These are phyloP conservation scores for Ceratocystiopsis sp. DNA, from an alignment of 2,329 filamentous ascomycete genomes.

Conservation along the genomic window DNA sequence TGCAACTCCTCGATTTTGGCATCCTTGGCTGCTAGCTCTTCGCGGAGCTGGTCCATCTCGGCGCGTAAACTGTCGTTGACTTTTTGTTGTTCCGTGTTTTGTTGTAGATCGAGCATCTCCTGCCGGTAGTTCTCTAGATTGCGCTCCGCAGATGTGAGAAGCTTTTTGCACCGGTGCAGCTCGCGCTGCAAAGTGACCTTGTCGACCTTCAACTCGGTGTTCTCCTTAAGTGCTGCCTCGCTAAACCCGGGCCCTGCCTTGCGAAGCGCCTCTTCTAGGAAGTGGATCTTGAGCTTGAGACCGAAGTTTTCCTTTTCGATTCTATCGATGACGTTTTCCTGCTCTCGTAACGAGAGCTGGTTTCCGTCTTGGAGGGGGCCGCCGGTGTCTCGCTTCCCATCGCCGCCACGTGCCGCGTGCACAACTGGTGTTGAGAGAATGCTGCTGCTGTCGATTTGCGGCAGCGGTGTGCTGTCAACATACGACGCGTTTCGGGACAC, in stretches of 20 bases:
- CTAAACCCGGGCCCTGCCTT: conserved; percentile 84
- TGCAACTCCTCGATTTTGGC: conserved; percentile 44
- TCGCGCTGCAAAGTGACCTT: conserved; percentile 81
- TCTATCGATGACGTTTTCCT: conserved; percentile 87
- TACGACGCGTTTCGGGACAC: conserved; percentile 48
- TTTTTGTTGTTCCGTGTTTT: conserved; percentile 62
- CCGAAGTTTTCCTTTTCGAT: conserved; percentile 98
- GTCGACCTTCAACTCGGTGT: conserved; percentile 89
- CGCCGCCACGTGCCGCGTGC: conserved; percentile 39
- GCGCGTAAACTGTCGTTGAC: conserved; percentile 51
- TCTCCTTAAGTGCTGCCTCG: conserved; percentile 77
- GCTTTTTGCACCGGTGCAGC: conserved; percentile 71
- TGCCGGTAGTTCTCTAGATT: conserved; percentile 72
- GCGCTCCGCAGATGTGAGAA: conserved; percentile 62
- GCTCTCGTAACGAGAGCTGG: conserved; percentile 78
- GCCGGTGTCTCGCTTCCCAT: conserved; percentile 31
- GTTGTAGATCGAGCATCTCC: conserved; percentile 68
- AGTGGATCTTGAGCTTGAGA: conserved; percentile 92
- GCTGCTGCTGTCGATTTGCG: conserved; percentile 63
- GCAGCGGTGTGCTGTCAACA: conserved; percentile 55
- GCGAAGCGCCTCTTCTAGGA: conserved; percentile 75
- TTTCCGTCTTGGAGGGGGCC: conserved; percentile 71
- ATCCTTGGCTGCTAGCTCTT: conserved; percentile 39
- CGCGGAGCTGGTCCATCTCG: conserved; percentile 41
- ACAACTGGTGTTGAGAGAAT: conserved; percentile 68